These are phyloP conservation scores for Porphyrellus sp. DNA, from an alignment of 1,284 basidiomycete genomes.

Conservation along the genomic window DNA sequence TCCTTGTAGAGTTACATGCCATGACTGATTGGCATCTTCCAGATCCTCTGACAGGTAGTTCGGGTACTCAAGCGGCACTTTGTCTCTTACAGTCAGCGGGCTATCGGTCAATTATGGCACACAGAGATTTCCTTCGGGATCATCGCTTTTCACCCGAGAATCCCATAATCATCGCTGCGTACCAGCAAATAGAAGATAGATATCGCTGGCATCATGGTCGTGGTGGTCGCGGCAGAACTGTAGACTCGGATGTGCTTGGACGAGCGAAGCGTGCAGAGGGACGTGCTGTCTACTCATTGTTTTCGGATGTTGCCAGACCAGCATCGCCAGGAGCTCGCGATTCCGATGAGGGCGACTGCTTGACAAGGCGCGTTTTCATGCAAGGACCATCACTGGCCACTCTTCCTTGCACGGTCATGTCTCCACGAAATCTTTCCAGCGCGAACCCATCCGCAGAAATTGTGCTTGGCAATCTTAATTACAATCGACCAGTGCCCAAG, in stretches of 20 bases:
- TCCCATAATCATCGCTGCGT: not conserved
- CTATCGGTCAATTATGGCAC: slow-evolving; percentile 38
- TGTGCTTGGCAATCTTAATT: too few species aligned
- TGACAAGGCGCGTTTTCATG: too few species aligned
- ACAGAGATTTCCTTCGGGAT: not conserved
- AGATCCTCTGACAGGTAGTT: not conserved
- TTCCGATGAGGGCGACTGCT: too few species aligned
- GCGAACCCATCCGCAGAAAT: too few species aligned
- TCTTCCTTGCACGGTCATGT: too few species aligned
- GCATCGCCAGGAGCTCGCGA: too few species aligned
- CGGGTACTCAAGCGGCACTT: not conserved
- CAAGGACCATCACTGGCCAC: too few species aligned
- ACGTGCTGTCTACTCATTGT: not conserved
- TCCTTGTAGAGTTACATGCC: not conserved
- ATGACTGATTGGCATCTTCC: not conserved
- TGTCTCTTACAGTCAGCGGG: slow-evolving; percentile 36
- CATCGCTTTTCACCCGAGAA: not conserved
- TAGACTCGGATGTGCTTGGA: too few species aligned
- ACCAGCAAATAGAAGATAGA: not conserved
- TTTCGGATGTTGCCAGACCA: too few species aligned
- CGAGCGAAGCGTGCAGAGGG: not conserved
- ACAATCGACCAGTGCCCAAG: too few species aligned
- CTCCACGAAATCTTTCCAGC: too few species aligned
- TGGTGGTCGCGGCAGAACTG: too few species aligned
- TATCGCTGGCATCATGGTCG: not conserved